Conservation (phyloP, 306 rosid species). For the Purshia tridentata region DNA sequence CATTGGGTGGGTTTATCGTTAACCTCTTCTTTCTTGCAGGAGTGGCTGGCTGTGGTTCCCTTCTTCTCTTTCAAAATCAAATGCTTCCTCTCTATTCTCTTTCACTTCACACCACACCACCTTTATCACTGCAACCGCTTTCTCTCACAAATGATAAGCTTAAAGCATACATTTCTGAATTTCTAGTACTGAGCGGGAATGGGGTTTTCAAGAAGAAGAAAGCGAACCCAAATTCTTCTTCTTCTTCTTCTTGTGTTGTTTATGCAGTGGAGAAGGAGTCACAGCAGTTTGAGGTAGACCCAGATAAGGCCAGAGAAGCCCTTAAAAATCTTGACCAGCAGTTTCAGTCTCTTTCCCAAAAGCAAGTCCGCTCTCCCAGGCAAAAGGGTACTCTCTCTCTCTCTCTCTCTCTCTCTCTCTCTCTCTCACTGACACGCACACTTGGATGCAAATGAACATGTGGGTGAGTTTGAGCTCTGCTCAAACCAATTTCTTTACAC, state of each 20-base stretch:
- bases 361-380: conserved; percentile 47
- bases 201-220: conserved; percentile 25
- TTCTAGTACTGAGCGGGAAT: neutral
- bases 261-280: conserved; percentile 58
- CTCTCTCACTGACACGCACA: neutral
- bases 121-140: conserved; percentile 14
- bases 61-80: conserved; percentile 8
- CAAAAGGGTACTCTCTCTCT: conserved; percentile 39
- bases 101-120: conserved; percentile 34
- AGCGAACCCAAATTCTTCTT: conserved; percentile 19
- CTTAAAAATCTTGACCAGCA: conserved; percentile 76
- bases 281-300: conserved; percentile 67
- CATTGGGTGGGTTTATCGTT: neutral
- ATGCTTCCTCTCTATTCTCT: conserved; percentile 41
- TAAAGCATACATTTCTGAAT: neutral
- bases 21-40: neutral
- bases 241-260: conserved; percentile 21
- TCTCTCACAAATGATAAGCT: neutral
- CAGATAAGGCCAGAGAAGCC: conserved; percentile 79
- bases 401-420: conserved; percentile 4
- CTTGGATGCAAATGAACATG: neutral
- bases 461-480: neutral
- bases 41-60: conserved; percentile 20
- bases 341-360: conserved; percentile 58
- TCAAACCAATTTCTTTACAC: neutral